Base-by-base conservation (phyloP, 1,284 basidiomycete genomes). In the Puccinia novopanici region DNA sequence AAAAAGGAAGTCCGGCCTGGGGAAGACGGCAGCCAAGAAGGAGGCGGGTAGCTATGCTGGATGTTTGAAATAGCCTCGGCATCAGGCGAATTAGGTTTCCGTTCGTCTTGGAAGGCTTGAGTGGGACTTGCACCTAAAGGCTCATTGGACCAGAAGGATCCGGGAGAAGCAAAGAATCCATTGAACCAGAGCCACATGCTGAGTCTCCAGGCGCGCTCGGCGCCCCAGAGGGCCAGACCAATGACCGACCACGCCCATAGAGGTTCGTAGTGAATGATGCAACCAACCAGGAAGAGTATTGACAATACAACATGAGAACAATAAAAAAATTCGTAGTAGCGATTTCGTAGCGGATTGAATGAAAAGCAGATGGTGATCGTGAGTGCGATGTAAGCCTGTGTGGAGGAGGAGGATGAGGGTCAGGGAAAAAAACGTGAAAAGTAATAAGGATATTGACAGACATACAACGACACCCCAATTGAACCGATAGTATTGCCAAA, bases 401-500 rank as follows among this genome's bases (percentile, higher is more conserved):
- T 3, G 40, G 10, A n/a, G 22, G 24, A 55, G 5, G 34, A 37
- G 27, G 24, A 52, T 34, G 24, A 50, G 12, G 48, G 27, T 48
- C 73, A 75, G 50, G n/a, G 13, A 37, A 15, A 55, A 40, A 59
- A 0, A n/a, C 17, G 6, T 12, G 2, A 45, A 81, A 59, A 34
- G 48, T n/a, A 81, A 80, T 78, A 24, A n/a, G 27, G 5, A 45
- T 10, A 34, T 17, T 34, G 30, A 80, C 8, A 22, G n/a, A 87
- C 91, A 83, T 84, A 92, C 92, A 45, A 89, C 88, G 87, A 90
- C 90, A 15, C 91, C 93, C 84, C 88, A 92, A 74, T 92, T 87
- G 84, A 95, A 95, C 70, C 90, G 90, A 77, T 88, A 87, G 84
- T 91, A 92, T 57, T 88, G 86, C 88, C 90, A 92, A 27, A 91